A percentile compares a stretch with the other conserved stretches of the same genome.
phyloP scores from a whole-genome alignment of 768 basidiomycete genomes.

The Phlebiopsis flavidoalba region DNA sequence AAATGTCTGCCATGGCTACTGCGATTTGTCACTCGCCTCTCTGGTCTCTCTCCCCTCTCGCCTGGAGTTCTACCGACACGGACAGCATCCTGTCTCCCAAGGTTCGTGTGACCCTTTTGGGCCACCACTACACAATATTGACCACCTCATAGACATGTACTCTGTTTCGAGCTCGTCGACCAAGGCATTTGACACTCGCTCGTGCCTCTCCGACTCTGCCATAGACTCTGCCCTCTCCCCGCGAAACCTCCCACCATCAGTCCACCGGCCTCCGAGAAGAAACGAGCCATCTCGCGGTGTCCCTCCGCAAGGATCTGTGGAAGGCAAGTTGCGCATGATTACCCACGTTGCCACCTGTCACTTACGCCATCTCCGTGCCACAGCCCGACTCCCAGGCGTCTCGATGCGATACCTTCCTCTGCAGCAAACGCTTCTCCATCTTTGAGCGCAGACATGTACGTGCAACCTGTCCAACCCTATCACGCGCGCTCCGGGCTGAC shows the following conservation, averaged over 20 bases:
- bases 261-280: constrained; percentile 15
- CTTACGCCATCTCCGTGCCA: constrained; percentile 17
- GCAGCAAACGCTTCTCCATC: constrained; percentile 58
- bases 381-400: constrained; percentile 60
- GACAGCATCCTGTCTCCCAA: constrained; percentile 6
- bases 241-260: constrained; percentile 11
- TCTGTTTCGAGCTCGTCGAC: constrained; percentile 21
- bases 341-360: constrained; percentile 8
- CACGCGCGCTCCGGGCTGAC: constrained; percentile 21
- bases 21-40: constrained; percentile 2
- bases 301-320: constrained; percentile 67
- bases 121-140: not conserved
- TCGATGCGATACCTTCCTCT: constrained; percentile 71
- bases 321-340: constrained; percentile 40
- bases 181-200: constrained; percentile 20
- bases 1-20: not conserved
- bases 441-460: constrained; percentile 73
- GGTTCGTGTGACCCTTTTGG: constrained; percentile 2
- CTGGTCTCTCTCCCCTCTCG: constrained; percentile 6
- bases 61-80: not conserved
- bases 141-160: not conserved
- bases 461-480: constrained; percentile 12
- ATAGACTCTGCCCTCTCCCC: constrained; percentile 13
- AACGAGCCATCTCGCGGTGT: constrained; percentile 79
- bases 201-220: constrained; percentile 20